A percentile compares a stretch with the other conserved stretches of the same genome.
Conservation (phyloP, 352 stramenopile species). For the Pythium periplocum region DNA sequence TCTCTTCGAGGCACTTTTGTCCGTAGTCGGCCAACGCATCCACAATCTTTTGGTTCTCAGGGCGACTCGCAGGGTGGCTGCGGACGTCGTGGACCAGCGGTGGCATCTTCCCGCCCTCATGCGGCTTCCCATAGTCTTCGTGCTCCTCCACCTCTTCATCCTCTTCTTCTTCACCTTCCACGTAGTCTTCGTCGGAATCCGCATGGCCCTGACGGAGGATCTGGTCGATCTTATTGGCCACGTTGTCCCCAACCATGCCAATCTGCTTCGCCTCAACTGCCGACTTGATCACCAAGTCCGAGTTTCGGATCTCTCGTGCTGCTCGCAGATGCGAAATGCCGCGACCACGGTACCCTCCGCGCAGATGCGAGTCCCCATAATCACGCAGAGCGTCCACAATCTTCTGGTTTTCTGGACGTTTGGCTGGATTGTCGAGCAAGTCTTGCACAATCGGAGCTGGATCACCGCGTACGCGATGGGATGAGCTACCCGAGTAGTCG, state of each 20-base stretch:
- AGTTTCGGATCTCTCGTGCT: slow-evolving; percentile 48
- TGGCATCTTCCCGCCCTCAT: slow-evolving; percentile 18
- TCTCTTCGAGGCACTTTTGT: slow-evolving; percentile 42
- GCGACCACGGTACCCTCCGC: slow-evolving; percentile 54
- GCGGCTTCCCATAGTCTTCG: slow-evolving; percentile 16
- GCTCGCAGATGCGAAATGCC: slow-evolving; percentile 76
- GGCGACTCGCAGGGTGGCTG: slow-evolving; percentile 26
- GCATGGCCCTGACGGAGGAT: slow-evolving; percentile 66
- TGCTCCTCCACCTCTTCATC: slow-evolving; percentile 6
- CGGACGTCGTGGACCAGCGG: slow-evolving; percentile 51
- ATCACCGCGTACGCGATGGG: slow-evolving; percentile 35
- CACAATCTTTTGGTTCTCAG: slow-evolving; percentile 60
- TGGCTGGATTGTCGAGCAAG: slow-evolving; percentile 49
- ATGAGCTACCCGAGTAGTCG: slow-evolving; percentile 8
- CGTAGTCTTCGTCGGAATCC: slow-evolving; percentile 58
- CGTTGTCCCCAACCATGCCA: slow-evolving; percentile 45
- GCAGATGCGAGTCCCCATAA: slow-evolving; percentile 70
- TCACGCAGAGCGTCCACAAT: slow-evolving; percentile 64
- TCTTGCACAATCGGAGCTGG: slow-evolving; percentile 68
- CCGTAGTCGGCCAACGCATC: slow-evolving; percentile 55
- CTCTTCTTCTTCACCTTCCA: slow-evolving; percentile 45
- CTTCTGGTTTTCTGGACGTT: slow-evolving; percentile 50
- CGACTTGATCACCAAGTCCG: slow-evolving; percentile 43
- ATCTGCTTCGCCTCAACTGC: slow-evolving; percentile 48
- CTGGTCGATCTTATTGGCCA: slow-evolving; percentile 70